Conservation (phyloP, 495 filamentous ascomycete species). For the Penicillium mononematosum region DNA sequence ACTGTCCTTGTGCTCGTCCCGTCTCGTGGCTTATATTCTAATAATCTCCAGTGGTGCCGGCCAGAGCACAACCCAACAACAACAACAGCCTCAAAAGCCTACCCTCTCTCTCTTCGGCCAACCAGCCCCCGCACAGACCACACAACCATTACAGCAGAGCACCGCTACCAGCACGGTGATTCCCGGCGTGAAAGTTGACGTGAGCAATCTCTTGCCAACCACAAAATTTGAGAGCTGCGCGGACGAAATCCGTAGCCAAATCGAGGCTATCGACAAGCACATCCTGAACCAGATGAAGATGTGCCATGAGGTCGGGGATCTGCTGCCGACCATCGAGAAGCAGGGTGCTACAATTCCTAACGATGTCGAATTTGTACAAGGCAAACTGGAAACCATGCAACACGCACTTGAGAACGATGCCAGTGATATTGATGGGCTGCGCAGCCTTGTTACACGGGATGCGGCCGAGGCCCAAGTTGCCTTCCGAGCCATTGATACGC, state of each 20-base stretch:
- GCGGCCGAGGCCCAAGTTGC: conserved; percentile 68
- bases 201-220: conserved; percentile 72
- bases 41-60: conserved; percentile 24
- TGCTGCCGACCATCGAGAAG: conserved; percentile 58
- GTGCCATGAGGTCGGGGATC: conserved; percentile 44
- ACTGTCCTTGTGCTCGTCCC: conserved; percentile 12
- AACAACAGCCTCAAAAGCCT: conserved; percentile 39
- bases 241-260: conserved; percentile 73
- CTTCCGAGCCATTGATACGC: conserved; percentile 73
- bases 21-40: conserved; percentile 11
- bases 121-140: conserved; percentile 22
- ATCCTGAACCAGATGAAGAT: conserved; percentile 68
- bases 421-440: conserved; percentile 64
- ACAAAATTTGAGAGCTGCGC: conserved; percentile 89
- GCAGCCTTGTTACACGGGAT: conserved; percentile 62
- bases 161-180: conserved; percentile 43
- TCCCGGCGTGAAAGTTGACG: conserved; percentile 73
- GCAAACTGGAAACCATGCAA: conserved; percentile 72
- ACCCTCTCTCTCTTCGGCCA: conserved; percentile 43
- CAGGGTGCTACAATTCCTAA: conserved; percentile 64
- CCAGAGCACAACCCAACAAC: conserved; percentile 35
- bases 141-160: conserved; percentile 48
- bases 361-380: conserved; percentile 71
- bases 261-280: conserved; percentile 70
- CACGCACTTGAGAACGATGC: conserved; percentile 70